phyloP scores from a whole-genome alignment of 2,329 filamentous ascomycete species.

The Penicillium olsonii region DNA sequence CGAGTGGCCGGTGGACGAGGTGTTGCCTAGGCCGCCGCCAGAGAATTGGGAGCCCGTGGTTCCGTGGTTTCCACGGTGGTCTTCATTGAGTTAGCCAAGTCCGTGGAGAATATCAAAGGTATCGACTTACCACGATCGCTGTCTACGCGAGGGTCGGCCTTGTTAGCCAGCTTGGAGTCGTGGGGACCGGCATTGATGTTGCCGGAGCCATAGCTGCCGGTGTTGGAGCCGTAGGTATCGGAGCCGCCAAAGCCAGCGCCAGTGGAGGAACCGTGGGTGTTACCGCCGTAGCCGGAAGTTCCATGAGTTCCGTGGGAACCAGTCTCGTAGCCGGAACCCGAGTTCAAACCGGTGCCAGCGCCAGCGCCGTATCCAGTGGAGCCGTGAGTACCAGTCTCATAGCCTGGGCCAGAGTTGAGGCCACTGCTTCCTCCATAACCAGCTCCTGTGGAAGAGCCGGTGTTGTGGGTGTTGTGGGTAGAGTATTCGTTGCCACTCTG shows the following conservation, averaged over 20 bases:
- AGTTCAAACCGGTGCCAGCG: background rate
- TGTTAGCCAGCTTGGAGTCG: conserved; percentile 49
- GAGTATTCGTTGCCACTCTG: conserved; percentile 5
- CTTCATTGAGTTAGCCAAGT: background rate
- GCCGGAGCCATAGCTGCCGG: conserved; percentile 14
- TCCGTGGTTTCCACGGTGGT: conserved; percentile 5
- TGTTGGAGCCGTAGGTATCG: conserved; percentile 11
- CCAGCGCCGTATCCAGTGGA: background rate
- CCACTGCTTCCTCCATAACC: background rate
- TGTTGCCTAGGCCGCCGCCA: background rate
- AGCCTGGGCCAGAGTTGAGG: conserved; percentile 4
- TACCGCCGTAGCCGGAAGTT: background rate
- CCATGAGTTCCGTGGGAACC: background rate
- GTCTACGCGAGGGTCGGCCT: conserved; percentile 50
- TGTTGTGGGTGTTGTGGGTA: conserved; percentile 9
- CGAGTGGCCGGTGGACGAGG: background rate
- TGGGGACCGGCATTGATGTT: conserved; percentile 41
- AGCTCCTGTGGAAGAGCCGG: conserved; percentile 3
- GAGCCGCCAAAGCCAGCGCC: conserved; percentile 4
- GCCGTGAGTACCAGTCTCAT: conserved; percentile 2
- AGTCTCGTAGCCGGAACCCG: conserved; percentile 1
- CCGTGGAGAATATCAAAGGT: background rate
- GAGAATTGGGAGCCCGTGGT: background rate
- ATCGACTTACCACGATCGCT: conserved; percentile 17
- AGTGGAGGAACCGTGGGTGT: background rate